Conservation (phyloP, 169 alveolate species). For the Plasmodium reichenowi region DNA sequence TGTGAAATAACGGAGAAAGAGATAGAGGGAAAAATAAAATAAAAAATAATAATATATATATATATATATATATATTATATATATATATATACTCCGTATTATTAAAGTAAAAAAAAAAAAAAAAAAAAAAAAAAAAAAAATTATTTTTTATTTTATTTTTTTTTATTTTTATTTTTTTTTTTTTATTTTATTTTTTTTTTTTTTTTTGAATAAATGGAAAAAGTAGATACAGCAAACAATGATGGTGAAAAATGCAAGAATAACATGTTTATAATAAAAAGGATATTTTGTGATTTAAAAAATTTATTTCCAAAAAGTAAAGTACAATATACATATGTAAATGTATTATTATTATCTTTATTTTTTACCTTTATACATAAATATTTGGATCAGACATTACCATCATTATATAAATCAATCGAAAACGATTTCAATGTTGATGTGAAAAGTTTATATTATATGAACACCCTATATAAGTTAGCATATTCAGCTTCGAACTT, state of each 20-base stretch:
- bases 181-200: not conserved
- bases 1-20: too few species aligned
- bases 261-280: not conserved
- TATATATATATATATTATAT: too few species aligned
- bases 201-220: conserved; percentile 37
- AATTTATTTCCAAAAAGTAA: conserved; percentile 53
- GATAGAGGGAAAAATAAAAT: too few species aligned
- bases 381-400: conserved; percentile 64
- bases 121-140: too few species aligned
- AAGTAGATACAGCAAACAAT: not conserved
- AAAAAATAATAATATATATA: too few species aligned
- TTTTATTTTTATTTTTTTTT: conserved; percentile 6
- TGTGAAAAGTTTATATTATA: conserved; percentile 44
- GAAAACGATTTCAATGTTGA: conserved; percentile 54
- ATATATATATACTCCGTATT: too few species aligned
- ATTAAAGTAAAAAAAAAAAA: too few species aligned
- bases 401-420: conserved; percentile 67
- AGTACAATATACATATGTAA: conserved; percentile 53
- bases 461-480: conserved; percentile 51
- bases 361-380: conserved; percentile 64
- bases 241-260: conserved; percentile 27
- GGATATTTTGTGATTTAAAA: conserved; percentile 10
- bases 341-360: conserved; percentile 37
- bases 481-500: conserved; percentile 50
- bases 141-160: not conserved